Evolutionary conservation across 352 stramenopile species (phyloP).

Genomic region (Pythium oligandrum): DNA sequence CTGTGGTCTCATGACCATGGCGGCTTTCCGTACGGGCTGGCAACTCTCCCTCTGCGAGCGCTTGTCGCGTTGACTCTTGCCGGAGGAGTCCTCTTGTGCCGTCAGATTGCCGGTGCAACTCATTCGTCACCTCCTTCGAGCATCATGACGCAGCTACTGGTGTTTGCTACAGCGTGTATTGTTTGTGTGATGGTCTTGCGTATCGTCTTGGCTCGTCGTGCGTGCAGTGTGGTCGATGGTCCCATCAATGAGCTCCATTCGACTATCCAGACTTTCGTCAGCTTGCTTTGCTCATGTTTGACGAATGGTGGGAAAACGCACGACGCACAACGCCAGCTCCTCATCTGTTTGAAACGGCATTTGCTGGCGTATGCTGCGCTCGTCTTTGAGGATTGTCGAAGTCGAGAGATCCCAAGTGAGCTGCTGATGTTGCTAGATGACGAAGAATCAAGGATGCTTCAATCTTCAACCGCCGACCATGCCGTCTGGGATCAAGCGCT

Average conservation of each 20-base stretch:
- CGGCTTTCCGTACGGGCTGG: too few relatives aligned
- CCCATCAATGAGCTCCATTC: constrained; percentile 9
- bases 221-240: not conserved
- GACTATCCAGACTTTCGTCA: not conserved
- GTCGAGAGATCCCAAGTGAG: constrained; percentile 31
- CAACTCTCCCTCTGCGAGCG: too few relatives aligned
- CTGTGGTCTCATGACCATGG: too few relatives aligned
- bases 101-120: too few relatives aligned
- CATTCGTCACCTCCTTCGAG: too few relatives aligned
- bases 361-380: constrained; percentile 49
- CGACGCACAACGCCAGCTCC: constrained; percentile 43
- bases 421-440: constrained; percentile 36
- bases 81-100: too few relatives aligned
- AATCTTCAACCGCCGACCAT: constrained; percentile 29
- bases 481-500: too few relatives aligned
- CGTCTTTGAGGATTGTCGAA: constrained; percentile 53
- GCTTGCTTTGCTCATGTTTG: constrained; percentile 3
- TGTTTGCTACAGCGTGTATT: too few relatives aligned
- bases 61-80: too few relatives aligned
- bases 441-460: constrained; percentile 36
- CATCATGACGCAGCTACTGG: too few relatives aligned
- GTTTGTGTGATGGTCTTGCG: too few relatives aligned
- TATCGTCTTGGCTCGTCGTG: too few relatives aligned
- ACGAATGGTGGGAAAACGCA: constrained; percentile 11
- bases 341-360: constrained; percentile 57